Percentiles rank a stretch among this genome's conserved stretches.
Conservation (phyloP, 805 yeast species). For the Vanderwaltozyma yarrowii region DNA sequence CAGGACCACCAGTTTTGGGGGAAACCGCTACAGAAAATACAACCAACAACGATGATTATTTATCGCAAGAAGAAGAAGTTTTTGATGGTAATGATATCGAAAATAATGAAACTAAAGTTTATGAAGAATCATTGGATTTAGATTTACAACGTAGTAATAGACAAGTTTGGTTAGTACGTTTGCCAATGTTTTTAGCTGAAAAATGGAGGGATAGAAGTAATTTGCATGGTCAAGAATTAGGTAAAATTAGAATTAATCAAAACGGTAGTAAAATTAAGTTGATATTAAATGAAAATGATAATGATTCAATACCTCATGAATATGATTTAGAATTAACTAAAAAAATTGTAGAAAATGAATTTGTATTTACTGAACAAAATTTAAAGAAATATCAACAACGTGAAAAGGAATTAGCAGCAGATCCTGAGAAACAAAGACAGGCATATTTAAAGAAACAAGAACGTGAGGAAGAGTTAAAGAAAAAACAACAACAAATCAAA, state of each 20-base stretch:
- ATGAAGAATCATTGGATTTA: slow-evolving; percentile 68
- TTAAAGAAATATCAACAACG: slow-evolving; percentile 42
- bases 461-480: slow-evolving; percentile 28
- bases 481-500: slow-evolving; percentile 31
- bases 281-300: slow-evolving; percentile 38
- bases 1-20: too few species aligned
- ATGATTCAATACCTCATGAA: slow-evolving; percentile 62
- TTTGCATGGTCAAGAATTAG: slow-evolving; percentile 65
- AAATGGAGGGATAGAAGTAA: slow-evolving; percentile 60
- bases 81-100: slow-evolving; percentile 37
- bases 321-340: slow-evolving; percentile 74
- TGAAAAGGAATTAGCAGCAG: slow-evolving; percentile 28
- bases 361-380: slow-evolving; percentile 80
- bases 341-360: slow-evolving; percentile 75
- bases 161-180: slow-evolving; percentile 84
- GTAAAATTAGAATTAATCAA: slow-evolving; percentile 66
- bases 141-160: slow-evolving; percentile 51
- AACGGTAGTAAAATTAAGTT: slow-evolving; percentile 42
- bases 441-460: slow-evolving; percentile 26
- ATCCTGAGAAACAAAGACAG: slow-evolving; percentile 31
- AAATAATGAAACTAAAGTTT: slow-evolving; percentile 28
- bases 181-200: slow-evolving; percentile 80
- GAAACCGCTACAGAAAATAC: not conserved
- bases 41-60: slow-evolving; percentile 25
- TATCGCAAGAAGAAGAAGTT: slow-evolving; percentile 35